These are phyloP conservation scores for Heliocybe sulcata DNA, from an alignment of 1,284 basidiomycete species.

Conservation along the genomic window DNA sequence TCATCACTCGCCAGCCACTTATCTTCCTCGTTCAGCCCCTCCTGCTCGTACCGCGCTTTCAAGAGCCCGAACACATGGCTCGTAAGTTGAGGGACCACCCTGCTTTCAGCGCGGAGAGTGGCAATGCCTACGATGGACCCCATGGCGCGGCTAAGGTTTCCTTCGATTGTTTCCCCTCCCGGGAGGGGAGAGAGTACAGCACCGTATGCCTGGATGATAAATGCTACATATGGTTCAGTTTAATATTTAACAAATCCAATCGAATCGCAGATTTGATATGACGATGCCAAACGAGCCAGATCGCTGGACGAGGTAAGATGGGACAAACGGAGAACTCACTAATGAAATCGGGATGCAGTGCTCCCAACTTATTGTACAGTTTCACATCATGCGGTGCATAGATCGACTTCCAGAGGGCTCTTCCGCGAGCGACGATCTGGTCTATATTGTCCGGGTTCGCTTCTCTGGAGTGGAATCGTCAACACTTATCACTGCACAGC, in stretches of 20 bases:
- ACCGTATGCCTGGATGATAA: slow-evolving; percentile 93
- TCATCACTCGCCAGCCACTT: slow-evolving; percentile 86
- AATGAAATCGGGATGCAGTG: slow-evolving; percentile 83
- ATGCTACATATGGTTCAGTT: slow-evolving; percentile 40
- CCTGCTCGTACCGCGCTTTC: slow-evolving; percentile 65
- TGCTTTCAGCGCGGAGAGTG: slow-evolving; percentile 83
- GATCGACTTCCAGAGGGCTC: slow-evolving; percentile 82
- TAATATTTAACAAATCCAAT: not conserved
- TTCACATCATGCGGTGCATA: slow-evolving; percentile 89
- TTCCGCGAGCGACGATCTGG: slow-evolving; percentile 59
- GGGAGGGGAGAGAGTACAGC: slow-evolving; percentile 76
- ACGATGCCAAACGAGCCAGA: not conserved
- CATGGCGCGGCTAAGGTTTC: slow-evolving; percentile 81
- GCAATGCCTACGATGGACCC: slow-evolving; percentile 88
- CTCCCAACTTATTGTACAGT: slow-evolving; percentile 81
- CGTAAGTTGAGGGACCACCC: slow-evolving; percentile 86
- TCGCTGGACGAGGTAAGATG: slow-evolving; percentile 19
- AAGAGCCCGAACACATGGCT: slow-evolving; percentile 93
- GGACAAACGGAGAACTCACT: slow-evolving; percentile 42
- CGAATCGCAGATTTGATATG: not conserved
- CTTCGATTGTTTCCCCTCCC: slow-evolving; percentile 42
- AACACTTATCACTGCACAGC: not conserved
- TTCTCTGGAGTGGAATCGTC: slow-evolving; percentile 34
- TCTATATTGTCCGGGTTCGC: slow-evolving; percentile 59
- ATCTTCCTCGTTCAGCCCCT: slow-evolving; percentile 65